phyloP scores from a whole-genome alignment of 805 yeast species.

The Brettanomyces naardenensis region DNA sequence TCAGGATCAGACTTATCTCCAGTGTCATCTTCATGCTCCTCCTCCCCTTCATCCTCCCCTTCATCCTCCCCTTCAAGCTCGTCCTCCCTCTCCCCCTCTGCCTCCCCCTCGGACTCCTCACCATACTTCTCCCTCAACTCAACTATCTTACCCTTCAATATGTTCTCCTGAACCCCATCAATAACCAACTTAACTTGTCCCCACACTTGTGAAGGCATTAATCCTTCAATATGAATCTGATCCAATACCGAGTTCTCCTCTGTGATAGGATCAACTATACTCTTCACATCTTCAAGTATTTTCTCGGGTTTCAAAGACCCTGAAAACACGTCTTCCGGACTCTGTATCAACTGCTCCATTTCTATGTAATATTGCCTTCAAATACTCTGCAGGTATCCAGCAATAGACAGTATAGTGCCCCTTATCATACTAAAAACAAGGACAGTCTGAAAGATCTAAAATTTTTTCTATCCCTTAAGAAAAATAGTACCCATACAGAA shows the following conservation, averaged over 20 bases:
- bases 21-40: conserved; percentile 26
- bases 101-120: conserved; percentile 15
- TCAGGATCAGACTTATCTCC: conserved; percentile 18
- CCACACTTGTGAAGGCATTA: conserved; percentile 88
- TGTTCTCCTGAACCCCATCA: conserved; percentile 64
- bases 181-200: conserved; percentile 83
- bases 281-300: conserved; percentile 32
- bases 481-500: too few species aligned
- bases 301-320: not conserved
- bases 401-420: too few species aligned
- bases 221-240: conserved; percentile 75
- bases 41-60: conserved; percentile 21
- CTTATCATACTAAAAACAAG: too few species aligned
- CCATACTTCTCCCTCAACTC: conserved; percentile 33
- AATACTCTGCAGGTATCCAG: too few species aligned
- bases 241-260: conserved; percentile 54
- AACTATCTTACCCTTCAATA: conserved; percentile 51
- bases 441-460: too few species aligned
- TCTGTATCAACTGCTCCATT: not conserved
- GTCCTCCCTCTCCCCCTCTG: conserved; percentile 13
- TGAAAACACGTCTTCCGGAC: conserved; percentile 1
- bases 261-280: conserved; percentile 48
- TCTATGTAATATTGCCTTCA: too few species aligned
- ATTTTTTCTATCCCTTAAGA: too few species aligned
- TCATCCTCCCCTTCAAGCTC: conserved; percentile 6